phyloP scores from a whole-genome alignment of 345 rosid genomes.

The Eucalyptus coolabah region DNA sequence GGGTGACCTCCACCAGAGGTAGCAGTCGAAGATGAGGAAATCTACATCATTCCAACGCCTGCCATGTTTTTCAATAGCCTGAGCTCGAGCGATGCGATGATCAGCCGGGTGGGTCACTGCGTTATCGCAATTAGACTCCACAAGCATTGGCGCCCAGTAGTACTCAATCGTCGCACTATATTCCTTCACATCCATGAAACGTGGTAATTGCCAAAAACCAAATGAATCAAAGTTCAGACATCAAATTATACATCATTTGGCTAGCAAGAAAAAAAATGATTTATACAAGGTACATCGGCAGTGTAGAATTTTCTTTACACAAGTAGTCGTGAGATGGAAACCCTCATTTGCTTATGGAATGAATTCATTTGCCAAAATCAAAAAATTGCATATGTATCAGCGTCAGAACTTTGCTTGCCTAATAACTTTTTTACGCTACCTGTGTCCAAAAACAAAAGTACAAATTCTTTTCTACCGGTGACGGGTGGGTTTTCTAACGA shows the following conservation, averaged over 20 bases:
- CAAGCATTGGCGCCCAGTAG: constrained; percentile 88
- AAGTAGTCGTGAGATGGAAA: background rate
- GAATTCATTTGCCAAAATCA: background rate
- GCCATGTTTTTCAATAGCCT: constrained; percentile 73
- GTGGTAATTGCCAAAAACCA: background rate
- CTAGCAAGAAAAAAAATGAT: background rate
- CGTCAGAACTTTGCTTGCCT: background rate
- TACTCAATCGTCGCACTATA: constrained; percentile 83
- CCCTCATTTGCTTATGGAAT: background rate
- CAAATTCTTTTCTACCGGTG: background rate
- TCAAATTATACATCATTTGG: background rate
- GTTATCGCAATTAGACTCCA: constrained; percentile 87
- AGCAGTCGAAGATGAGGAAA: constrained; percentile 63
- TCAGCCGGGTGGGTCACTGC: constrained; percentile 50
- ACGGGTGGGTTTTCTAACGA: background rate
- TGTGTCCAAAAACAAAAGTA: background rate
- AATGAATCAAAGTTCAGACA: background rate
- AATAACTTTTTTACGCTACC: background rate
- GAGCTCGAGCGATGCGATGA: constrained; percentile 55
- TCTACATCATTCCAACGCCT: constrained; percentile 64
- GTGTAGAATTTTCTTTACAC: background rate
- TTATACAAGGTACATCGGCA: background rate
- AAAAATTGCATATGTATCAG: background rate
- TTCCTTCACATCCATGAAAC: constrained; percentile 23
- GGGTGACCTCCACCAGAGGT: constrained; percentile 74